A percentile compares a stretch with the other conserved stretches of the same genome.
phyloP scores from a whole-genome alignment of 805 yeast species.

The Zygosaccharomyces bisporus region DNA sequence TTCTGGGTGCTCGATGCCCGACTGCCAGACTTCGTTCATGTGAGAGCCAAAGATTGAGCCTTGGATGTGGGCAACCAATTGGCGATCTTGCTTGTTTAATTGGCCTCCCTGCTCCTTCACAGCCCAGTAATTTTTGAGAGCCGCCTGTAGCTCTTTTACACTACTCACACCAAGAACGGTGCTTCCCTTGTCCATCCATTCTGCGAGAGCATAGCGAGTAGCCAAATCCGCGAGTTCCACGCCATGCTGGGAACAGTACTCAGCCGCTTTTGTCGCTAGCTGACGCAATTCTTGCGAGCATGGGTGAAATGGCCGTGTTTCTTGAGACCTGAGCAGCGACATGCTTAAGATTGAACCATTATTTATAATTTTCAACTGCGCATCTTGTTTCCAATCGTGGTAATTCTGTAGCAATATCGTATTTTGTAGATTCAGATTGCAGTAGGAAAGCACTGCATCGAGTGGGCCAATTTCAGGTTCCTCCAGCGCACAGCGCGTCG shows the following conservation, averaged over 20 bases:
- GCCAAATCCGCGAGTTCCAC: conserved; percentile 80
- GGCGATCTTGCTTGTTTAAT: conserved; percentile 42
- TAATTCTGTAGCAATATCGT: conserved; percentile 46
- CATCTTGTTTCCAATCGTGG: conserved; percentile 47
- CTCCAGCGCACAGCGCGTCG: conserved; percentile 36
- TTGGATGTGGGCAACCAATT: conserved; percentile 43
- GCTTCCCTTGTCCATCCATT: conserved; percentile 53
- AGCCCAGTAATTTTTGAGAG: conserved; percentile 53
- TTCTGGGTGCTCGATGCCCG: conserved; percentile 38
- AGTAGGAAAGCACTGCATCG: conserved; percentile 75
- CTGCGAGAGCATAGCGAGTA: conserved; percentile 64
- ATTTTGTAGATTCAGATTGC: conserved; percentile 81
- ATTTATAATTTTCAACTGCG: conserved; percentile 55
- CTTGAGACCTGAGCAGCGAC: conserved; percentile 71
- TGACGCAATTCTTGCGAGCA: conserved; percentile 56
- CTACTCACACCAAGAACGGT: conserved; percentile 78
- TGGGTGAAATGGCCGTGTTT: conserved; percentile 78
- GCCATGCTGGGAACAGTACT: conserved; percentile 40
- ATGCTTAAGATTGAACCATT: conserved; percentile 86
- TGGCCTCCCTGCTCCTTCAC: conserved; percentile 37
- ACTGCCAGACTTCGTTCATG: conserved; percentile 63
- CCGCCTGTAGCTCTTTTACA: conserved; percentile 58
- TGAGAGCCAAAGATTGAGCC: conserved; percentile 47
- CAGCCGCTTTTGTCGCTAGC: conserved; percentile 43
- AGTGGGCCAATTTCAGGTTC: conserved; percentile 52